Base-by-base conservation (phyloP, 805 yeast species). In the Yarrowia sp. region DNA sequence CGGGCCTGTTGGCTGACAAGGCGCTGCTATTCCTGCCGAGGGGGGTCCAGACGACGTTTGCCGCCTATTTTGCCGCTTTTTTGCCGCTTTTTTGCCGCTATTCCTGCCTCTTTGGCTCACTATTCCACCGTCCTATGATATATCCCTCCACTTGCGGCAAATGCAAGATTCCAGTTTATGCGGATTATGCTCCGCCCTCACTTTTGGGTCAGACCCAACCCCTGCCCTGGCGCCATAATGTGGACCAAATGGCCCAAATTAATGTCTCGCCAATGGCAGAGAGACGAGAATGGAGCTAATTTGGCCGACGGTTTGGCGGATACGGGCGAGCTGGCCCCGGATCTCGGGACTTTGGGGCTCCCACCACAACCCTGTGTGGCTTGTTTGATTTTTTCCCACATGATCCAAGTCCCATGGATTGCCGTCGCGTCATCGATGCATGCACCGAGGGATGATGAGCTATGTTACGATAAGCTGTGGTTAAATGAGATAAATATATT, bases 401-500 rank as follows among this genome's bases (percentile, higher is more conserved):
- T 53, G 60, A 53, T 53, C 60, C 44, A 53, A 39, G 60, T 40
- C 61, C 61, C 61, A 55, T 39, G 46, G 61, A 39, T 39, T 24
- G 61, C 46, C 38, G 61, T 55, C 61, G 61, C 61, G 61, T 55
- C 61, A 55, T 55, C 44, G 46, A 55, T 55, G 61, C 61, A 55
- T 55, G 61, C 61, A 24, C 46, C 36, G 61, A 38, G 60, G 58
- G 58, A 52, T 38, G 60, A 53, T 38, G 60, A 38, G 60, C 44
- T 39, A 53, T 53, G 60, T 20, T 33, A 30, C 53, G 56, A 52
- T 52, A 52, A 52, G 56, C 17, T 17, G 39, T 24, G 40, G 40
- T 36, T 34, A 17, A 19, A 14, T n/a, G 42, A 34, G 39, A 34
- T 49, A 17, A 1, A 49, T 17, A 17, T 33, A 40, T 40, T 40